A percentile compares a stretch with the other conserved stretches of the same genome.
Conservation (phyloP, 495 filamentous ascomycete species). For the Penicillium soppii region DNA sequence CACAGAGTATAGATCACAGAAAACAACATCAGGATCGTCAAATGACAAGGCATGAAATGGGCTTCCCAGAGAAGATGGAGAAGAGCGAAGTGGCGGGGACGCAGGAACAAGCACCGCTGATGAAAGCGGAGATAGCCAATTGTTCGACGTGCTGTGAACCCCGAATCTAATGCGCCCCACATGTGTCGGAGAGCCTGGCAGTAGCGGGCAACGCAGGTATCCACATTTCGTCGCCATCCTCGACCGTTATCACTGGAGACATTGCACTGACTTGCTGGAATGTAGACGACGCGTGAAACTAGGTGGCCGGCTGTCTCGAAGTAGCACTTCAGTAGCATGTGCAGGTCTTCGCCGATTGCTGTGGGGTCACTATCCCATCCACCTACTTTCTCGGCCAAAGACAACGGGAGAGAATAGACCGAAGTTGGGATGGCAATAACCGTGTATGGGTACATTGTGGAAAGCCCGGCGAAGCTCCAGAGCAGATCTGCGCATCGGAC, state of each 20-base stretch:
- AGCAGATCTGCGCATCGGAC: conserved; percentile 67
- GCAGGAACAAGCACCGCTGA: conserved; percentile 25
- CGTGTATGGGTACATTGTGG: conserved; percentile 59
- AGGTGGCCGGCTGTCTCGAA: conserved; percentile 65
- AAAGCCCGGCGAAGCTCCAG: conserved; percentile 65
- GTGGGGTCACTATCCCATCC: conserved; percentile 67
- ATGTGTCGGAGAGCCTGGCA: conserved; percentile 67
- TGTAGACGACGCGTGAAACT: conserved; percentile 48
- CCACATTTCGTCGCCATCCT: conserved; percentile 43
- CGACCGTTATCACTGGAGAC: conserved; percentile 54
- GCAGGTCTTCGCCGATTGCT: conserved; percentile 70
- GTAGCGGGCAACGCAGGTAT: conserved; percentile 58
- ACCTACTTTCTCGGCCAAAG: conserved; percentile 59
- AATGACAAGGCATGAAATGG: conserved; percentile 65
- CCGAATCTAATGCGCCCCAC: conserved; percentile 69
- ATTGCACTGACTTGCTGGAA: conserved; percentile 68
- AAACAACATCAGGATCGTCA: conserved; percentile 58
- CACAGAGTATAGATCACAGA: conserved; percentile 55
- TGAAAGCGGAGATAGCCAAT: conserved; percentile 24
- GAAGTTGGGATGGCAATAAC: conserved; percentile 64
- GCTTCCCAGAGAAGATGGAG: conserved; percentile 66
- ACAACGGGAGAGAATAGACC: conserved; percentile 65
- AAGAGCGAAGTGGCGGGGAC: conserved; percentile 38
- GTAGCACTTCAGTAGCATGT: conserved; percentile 76
- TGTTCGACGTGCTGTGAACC: conserved; percentile 49